Conservation (phyloP, 2,329 filamentous ascomycete genomes). For the Colletotrichum ledebouriae region DNA sequence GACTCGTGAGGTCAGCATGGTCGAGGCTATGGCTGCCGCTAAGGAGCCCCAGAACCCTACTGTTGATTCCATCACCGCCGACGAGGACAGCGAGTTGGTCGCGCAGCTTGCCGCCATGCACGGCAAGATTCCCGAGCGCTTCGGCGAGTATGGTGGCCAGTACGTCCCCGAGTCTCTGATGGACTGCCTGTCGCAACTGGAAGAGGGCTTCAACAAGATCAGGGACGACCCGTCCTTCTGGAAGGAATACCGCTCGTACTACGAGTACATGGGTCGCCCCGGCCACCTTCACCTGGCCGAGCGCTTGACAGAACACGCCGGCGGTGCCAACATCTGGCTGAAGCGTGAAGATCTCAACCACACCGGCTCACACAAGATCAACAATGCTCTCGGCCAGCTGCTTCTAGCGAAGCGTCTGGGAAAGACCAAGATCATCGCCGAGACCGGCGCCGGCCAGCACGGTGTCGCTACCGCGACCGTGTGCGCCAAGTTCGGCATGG, state of each 20-base stretch:
- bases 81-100: constrained; percentile 72
- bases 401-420: constrained; percentile 87
- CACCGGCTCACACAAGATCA: constrained; percentile 99
- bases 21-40: constrained; percentile 75
- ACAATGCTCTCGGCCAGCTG: constrained; percentile 96
- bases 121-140: constrained; percentile 83
- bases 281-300: constrained; percentile 92
- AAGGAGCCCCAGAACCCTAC: constrained; percentile 73
- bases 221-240: constrained; percentile 92
- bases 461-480: constrained; percentile 98
- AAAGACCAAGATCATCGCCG: constrained; percentile 97
- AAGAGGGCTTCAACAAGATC: constrained; percentile 90
- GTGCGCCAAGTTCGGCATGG: constrained; percentile 98
- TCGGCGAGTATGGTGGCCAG: constrained; percentile 96
- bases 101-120: constrained; percentile 89
- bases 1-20: constrained; percentile 76
- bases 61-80: constrained; percentile 75
- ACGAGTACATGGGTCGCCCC: constrained; percentile 96
- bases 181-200: constrained; percentile 93
- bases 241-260: constrained; percentile 96
- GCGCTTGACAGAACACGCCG: constrained; percentile 87
- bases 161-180: constrained; percentile 98
- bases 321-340: constrained; percentile 95
- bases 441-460: constrained; percentile 97
- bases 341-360: constrained; percentile 99